Percentiles rank a stretch among this genome's conserved stretches.
phyloP scores from a whole-genome alignment of 495 filamentous ascomycete genomes.

The Trichoderma orchidacearum region DNA sequence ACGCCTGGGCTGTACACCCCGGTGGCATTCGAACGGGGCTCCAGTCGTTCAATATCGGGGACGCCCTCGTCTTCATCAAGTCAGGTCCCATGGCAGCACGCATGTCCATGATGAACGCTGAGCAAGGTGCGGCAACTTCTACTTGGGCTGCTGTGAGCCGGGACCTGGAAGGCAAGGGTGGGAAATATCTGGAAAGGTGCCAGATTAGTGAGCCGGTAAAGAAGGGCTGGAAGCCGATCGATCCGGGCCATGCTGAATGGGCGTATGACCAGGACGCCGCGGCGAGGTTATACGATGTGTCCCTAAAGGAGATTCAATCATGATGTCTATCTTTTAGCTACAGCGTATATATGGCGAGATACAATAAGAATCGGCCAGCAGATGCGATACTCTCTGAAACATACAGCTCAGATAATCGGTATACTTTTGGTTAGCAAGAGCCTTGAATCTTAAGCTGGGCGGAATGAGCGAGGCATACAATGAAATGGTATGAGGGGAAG shows the following conservation, averaged over 20 bases:
- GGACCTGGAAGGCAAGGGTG: conserved; percentile 26
- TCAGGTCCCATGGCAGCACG: background rate
- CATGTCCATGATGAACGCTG: conserved; percentile 18
- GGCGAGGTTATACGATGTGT: background rate
- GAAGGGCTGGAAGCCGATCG: background rate
- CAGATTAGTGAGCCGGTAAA: background rate
- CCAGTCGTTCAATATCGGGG: background rate
- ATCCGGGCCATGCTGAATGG: background rate
- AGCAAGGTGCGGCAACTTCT: conserved; percentile 38
- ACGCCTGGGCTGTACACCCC: conserved; percentile 10
- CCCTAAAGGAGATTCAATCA: background rate
- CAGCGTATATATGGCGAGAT: too few relatives aligned
- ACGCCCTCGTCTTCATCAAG: background rate
- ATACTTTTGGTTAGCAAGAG: too few relatives aligned
- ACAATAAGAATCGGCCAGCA: too few relatives aligned
- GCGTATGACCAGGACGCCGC: background rate
- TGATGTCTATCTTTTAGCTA: too few relatives aligned
- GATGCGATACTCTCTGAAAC: too few relatives aligned
- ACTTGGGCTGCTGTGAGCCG: conserved; percentile 31
- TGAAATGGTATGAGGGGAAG: too few relatives aligned
- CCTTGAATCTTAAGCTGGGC: too few relatives aligned
- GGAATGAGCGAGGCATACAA: too few relatives aligned
- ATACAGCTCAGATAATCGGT: too few relatives aligned
- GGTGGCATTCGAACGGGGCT: conserved; percentile 11
- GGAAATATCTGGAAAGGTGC: conserved; percentile 28